phyloP scores from a whole-genome alignment of 2,329 filamentous ascomycete species.

The Penicillium griseofulvum region DNA sequence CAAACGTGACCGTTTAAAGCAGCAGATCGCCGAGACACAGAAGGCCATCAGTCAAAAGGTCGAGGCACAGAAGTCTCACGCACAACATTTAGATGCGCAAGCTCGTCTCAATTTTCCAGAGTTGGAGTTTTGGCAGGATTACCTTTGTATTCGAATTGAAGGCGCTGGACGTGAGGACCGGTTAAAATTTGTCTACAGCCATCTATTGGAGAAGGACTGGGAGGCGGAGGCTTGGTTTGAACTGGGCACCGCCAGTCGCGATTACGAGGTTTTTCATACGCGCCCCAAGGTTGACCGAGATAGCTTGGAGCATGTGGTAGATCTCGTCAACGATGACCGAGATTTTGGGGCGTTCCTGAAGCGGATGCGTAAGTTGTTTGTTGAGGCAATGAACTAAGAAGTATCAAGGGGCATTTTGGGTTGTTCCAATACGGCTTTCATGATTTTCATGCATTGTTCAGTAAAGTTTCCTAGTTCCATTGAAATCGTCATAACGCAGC shows the following conservation, averaged over 20 bases:
- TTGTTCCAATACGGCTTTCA: constrained; percentile 15
- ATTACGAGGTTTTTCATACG: constrained; percentile 80
- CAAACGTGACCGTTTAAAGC: constrained; percentile 55
- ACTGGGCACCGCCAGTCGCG: constrained; percentile 72
- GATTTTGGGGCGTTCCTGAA: constrained; percentile 62
- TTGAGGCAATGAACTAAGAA: constrained; percentile 52
- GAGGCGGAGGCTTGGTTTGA: constrained; percentile 93
- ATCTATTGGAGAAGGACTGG: constrained; percentile 83
- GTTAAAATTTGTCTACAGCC: constrained; percentile 84
- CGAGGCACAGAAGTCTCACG: constrained; percentile 50
- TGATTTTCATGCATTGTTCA: constrained; percentile 15
- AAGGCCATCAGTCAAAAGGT: constrained; percentile 46
- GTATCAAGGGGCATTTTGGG: neutral
- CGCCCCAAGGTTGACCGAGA: constrained; percentile 63
- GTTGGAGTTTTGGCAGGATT: constrained; percentile 92
- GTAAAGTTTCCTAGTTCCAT: constrained; percentile 11
- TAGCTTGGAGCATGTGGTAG: constrained; percentile 55
- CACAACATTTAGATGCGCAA: constrained; percentile 75
- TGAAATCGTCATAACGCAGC: constrained; percentile 12
- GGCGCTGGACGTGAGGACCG: constrained; percentile 80
- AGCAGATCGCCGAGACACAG: constrained; percentile 54
- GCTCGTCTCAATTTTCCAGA: constrained; percentile 87
- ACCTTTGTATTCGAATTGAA: constrained; percentile 84
- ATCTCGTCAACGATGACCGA: constrained; percentile 58
- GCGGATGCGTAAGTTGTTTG: constrained; percentile 61